phyloP scores from a whole-genome alignment of 106 monocot genomes.

The Apostasia shenzhenica region DNA sequence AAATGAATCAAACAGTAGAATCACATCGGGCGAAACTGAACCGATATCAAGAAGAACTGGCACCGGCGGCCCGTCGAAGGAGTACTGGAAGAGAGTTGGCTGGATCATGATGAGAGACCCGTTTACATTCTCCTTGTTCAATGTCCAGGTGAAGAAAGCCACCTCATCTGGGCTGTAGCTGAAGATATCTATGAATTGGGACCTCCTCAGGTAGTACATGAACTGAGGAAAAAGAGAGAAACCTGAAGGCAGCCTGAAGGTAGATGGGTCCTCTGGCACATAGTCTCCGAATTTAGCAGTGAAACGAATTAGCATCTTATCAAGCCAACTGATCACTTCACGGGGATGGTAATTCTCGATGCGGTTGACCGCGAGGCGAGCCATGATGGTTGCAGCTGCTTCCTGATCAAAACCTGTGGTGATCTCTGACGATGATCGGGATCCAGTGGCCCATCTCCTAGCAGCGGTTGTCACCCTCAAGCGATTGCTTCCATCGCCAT shows the following conservation, averaged over 20 bases:
- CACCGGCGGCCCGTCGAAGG: slow-evolving; percentile 82
- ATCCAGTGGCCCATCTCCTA: slow-evolving; percentile 56
- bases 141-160: slow-evolving; percentile 70
- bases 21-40: slow-evolving; percentile 69
- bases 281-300: slow-evolving; percentile 86
- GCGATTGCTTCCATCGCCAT: slow-evolving; percentile 50
- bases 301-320: slow-evolving; percentile 86
- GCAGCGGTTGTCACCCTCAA: slow-evolving; percentile 89
- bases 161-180: slow-evolving; percentile 88
- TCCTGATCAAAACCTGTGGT: slow-evolving; percentile 88
- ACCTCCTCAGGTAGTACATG: slow-evolving; percentile 83
- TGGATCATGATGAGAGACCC: slow-evolving; percentile 92
- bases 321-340: slow-evolving; percentile 90
- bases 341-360: slow-evolving; percentile 60
- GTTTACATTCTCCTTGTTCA: slow-evolving; percentile 80
- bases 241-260: slow-evolving; percentile 61
- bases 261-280: slow-evolving; percentile 76
- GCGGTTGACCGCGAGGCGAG: slow-evolving; percentile 64
- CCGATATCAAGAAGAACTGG: slow-evolving; percentile 84
- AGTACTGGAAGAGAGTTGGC: slow-evolving; percentile 89
- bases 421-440: slow-evolving; percentile 41
- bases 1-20: slow-evolving; percentile 87
- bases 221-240: slow-evolving; percentile 93
- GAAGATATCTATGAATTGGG: slow-evolving; percentile 88
- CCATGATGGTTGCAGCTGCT: slow-evolving; percentile 83